Percentiles rank a stretch among this genome's conserved stretches.
phyloP scores from a whole-genome alignment of 1,284 basidiomycete species.

The Ustilago esculenta region DNA sequence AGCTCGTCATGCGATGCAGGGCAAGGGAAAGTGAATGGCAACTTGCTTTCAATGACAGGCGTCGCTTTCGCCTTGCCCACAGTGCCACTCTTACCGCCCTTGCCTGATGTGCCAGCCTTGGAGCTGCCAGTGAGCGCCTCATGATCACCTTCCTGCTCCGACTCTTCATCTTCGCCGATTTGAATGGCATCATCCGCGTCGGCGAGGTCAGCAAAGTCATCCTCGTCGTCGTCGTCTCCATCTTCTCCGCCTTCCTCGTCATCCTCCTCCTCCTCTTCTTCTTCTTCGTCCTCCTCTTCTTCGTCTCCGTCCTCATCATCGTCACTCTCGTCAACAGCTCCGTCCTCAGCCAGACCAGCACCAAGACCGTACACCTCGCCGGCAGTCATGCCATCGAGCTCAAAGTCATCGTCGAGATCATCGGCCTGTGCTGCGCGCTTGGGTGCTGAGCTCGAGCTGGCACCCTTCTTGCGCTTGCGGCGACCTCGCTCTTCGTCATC shows the following conservation, averaged over 20 bases:
- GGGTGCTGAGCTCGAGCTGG: conserved; percentile 26
- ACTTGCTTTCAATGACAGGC: conserved; percentile 28
- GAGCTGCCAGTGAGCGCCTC: conserved; percentile 31
- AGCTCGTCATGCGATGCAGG: conserved; percentile 88
- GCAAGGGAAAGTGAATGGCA: conserved; percentile 92
- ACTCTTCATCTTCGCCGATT: conserved; percentile 60
- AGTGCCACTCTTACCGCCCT: conserved; percentile 7
- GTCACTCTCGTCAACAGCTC: conserved; percentile 68
- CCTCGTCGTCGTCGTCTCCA: conserved; percentile 70
- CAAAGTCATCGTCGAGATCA: conserved; percentile 92
- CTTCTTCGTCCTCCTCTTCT: conserved; percentile 68
- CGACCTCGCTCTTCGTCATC: conserved; percentile 44
- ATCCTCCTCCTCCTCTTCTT: conserved; percentile 42
- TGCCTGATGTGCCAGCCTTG: conserved; percentile 14
- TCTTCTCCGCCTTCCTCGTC: conserved; percentile 60
- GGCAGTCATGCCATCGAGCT: conserved; percentile 55
- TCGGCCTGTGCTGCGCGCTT: conserved; percentile 75
- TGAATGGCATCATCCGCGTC: conserved; percentile 52
- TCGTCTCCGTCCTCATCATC: conserved; percentile 61
- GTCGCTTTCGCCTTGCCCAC: conserved; percentile 4
- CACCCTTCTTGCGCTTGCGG: conserved; percentile 62
- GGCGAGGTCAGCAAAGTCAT: conserved; percentile 56
- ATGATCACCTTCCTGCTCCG: conserved; percentile 40
- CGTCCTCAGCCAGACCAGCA: conserved; percentile 54
- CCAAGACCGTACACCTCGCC: conserved; percentile 60